Conservation (phyloP, 2,329 filamentous ascomycete species). For the Penicillium olsonii region DNA sequence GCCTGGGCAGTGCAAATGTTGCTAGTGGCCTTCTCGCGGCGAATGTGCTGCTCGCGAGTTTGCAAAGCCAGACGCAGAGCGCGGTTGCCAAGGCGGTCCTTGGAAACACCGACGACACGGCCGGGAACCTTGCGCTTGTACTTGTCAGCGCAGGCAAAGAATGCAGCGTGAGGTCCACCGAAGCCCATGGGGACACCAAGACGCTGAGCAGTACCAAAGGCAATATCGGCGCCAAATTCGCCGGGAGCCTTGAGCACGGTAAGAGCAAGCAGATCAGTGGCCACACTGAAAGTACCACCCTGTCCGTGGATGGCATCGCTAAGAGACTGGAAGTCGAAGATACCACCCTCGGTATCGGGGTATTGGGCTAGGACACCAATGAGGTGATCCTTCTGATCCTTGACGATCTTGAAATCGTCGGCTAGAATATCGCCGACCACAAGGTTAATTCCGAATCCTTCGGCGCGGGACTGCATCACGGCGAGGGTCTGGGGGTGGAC, state of each 20-base stretch:
- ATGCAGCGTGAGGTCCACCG: slow-evolving; percentile 93
- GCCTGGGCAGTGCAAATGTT: slow-evolving; percentile 97
- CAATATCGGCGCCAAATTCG: slow-evolving; percentile 93
- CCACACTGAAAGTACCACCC: slow-evolving; percentile 79
- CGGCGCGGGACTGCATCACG: slow-evolving; percentile 79
- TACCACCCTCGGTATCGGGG: slow-evolving; percentile 81
- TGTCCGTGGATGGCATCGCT: slow-evolving; percentile 75
- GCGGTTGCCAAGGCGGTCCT: slow-evolving; percentile 79
- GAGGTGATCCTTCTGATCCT: slow-evolving; percentile 75
- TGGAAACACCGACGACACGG: slow-evolving; percentile 85
- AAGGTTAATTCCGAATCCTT: slow-evolving; percentile 87
- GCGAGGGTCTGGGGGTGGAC: slow-evolving; percentile 84
- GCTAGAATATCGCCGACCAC: slow-evolving; percentile 71
- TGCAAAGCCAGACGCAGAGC: slow-evolving; percentile 85
- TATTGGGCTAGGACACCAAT: slow-evolving; percentile 95
- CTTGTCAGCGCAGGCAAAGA: slow-evolving; percentile 89
- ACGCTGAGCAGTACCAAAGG: slow-evolving; percentile 88
- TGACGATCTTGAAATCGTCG: slow-evolving; percentile 64
- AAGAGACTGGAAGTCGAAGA: slow-evolving; percentile 73
- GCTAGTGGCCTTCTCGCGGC: slow-evolving; percentile 93
- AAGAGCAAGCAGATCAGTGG: slow-evolving; percentile 84
- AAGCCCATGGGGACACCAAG: slow-evolving; percentile 91
- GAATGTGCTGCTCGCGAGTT: slow-evolving; percentile 93
- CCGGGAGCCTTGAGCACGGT: slow-evolving; percentile 86
- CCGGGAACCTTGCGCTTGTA: slow-evolving; percentile 94